Evolutionary conservation across 2,329 filamentous ascomycete genomes (phyloP), one percentile per base, ranked within the genome.

Genomic region (Orbilia brochopaga): DNA sequence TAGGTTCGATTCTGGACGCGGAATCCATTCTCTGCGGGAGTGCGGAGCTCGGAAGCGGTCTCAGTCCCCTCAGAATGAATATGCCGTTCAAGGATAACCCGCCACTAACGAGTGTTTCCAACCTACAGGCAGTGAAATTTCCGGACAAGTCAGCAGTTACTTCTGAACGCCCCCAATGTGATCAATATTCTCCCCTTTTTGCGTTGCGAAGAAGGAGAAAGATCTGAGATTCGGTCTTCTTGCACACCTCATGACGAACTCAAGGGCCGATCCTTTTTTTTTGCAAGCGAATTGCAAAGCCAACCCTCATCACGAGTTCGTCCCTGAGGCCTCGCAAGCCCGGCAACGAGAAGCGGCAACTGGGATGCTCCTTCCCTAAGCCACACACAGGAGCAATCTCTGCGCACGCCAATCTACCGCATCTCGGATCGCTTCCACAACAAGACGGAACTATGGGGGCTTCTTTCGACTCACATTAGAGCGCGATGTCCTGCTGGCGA

Each of bases 131-230:
- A 62, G 50, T 40, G 44, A 53, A 44, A 69, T 58, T 58, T 17
- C 37, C 35, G 58, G 59, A 50, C 44, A 32, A 52, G 55, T 62
- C 60, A 62, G 59, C 52, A 56, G 37, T 46, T 46, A 23, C 40
- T 48, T 42, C 52, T 58, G 27, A 54, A 56, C 40, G 52, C 50
- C 52, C n/a, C 8, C 27, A 57, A 40, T 44, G 51, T 53, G 35
- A 56, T 60, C 66, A 54, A 70, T 63, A 62, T 70, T 52, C 53
- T 44, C 59, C 23, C 57, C 27, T 32, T 19, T 57, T 59, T 70
- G 66, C 66, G 66, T 70, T 70, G 66, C 64, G 46, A 46, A 17
- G 30, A 50, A 52, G 42, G 42, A 23, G 27, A 21, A 40, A 54
- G 46, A 58, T 40, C 50, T 50, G 42, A 19, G 44, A 23, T 23